Evolutionary conservation across 257 asterid genomes (phyloP).

Genomic region (Apocynum venetum): DNA sequence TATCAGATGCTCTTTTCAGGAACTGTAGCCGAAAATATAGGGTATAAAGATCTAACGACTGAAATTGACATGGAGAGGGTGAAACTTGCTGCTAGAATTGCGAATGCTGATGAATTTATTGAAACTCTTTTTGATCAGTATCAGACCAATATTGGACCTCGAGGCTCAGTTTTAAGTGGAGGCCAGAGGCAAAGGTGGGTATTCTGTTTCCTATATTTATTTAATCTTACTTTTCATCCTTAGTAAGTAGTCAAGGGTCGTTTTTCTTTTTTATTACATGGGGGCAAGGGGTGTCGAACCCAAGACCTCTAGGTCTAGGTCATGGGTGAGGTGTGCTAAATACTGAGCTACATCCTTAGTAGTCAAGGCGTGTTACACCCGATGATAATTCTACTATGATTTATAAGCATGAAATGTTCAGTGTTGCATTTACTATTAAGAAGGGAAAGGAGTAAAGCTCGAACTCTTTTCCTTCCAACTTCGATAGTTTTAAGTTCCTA

Average conservation of each 20-base stretch:
- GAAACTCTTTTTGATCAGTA: constrained; percentile 59
- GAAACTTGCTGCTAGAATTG: constrained; percentile 69
- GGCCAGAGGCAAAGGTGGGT: constrained; percentile 86
- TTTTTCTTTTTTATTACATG: no score
- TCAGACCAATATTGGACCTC: constrained; percentile 70
- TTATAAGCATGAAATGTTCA: no score
- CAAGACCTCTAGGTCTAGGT: no score
- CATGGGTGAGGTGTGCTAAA: no score
- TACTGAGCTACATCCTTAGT: not conserved
- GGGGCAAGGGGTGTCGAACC: no score
- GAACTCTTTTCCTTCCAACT: no score
- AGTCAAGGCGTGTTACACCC: not conserved
- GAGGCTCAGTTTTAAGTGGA: constrained; percentile 88
- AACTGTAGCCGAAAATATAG: constrained; percentile 83
- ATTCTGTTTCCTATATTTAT: not conserved
- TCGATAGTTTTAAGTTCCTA: not conserved
- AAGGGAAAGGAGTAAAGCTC: no score
- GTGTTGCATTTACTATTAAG: no score
- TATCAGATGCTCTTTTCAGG: constrained; percentile 79
- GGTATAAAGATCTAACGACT: constrained; percentile 69
- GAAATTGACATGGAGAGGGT: constrained; percentile 74
- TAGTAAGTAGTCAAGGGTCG: not conserved
- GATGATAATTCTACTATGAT: not conserved
- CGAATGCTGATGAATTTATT: constrained; percentile 88
- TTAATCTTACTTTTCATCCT: not conserved